Evolutionary conservation across 2,329 filamentous ascomycete genomes (phyloP).

Genomic region (Lachnellula subtilissima): DNA sequence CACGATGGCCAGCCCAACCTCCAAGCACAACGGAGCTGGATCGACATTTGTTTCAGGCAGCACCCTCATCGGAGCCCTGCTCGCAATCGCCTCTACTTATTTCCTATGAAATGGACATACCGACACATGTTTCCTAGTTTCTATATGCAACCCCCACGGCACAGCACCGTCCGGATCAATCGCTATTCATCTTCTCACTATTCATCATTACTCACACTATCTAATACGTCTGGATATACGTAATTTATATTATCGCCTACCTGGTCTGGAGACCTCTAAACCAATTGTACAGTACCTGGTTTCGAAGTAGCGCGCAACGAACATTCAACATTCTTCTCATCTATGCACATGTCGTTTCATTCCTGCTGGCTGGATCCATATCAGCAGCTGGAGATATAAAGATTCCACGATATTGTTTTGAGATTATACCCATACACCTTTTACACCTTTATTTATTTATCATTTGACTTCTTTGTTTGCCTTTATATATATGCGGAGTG

Average conservation of each 20-base stretch:
- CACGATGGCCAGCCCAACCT: background rate
- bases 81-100: slow-evolving; percentile 19
- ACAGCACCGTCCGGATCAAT: background rate
- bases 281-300: background rate
- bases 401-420: too few species aligned
- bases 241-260: slow-evolving; percentile 18
- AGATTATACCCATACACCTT: too few species aligned
- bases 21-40: slow-evolving; percentile 17
- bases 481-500: too few species aligned
- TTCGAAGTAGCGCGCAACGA: background rate
- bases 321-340: background rate
- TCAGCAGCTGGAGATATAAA: background rate
- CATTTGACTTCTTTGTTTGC: too few species aligned
- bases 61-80: slow-evolving; percentile 16
- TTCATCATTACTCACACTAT: slow-evolving; percentile 7
- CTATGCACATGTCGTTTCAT: background rate
- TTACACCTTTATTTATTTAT: too few species aligned
- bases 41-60: slow-evolving; percentile 15
- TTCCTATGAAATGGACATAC: slow-evolving; percentile 14
- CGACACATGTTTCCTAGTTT: background rate
- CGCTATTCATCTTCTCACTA: slow-evolving; percentile 2
- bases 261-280: background rate
- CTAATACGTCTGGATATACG: slow-evolving; percentile 30
- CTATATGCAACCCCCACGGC: background rate
- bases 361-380: background rate